Evolutionary conservation across 441 rosid species (phyloP), one percentile per base, ranked within the genome.

Genomic region (Jatropha multifida): DNA sequence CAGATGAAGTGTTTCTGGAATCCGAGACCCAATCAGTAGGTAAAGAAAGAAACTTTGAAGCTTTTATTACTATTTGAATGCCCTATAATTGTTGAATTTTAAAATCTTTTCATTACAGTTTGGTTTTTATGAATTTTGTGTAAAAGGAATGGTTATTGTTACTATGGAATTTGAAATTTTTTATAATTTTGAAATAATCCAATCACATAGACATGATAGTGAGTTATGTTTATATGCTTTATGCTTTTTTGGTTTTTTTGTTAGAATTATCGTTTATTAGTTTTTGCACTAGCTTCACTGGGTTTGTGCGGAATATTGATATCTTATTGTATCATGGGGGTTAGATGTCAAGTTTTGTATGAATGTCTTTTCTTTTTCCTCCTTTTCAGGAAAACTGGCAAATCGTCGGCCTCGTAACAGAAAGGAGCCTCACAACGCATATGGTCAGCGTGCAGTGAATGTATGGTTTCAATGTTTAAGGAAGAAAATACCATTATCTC

Each of bases 401-500:
- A 85, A 84, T 54, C 15, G 27, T 68, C 76, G 78, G 76, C 60
- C 76, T 54, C 81, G 75, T 58, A 54, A 83, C 72, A 55, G 74
- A 20, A 74, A 79, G 15, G 93, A 90, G 78, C 94, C 91, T 70
- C 86, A 71, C 59, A 90, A 83, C 78, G 64, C 85, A n/a, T 67
- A 77, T 63, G 93, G 96, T 76, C 81, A 85, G 81, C 81, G 90
- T 72, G 93, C 89, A 73, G 86, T 90, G 18, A 78, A 83, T 64
- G 77, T 94, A 81, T 92, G 95, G 97, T 79, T 78, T 78, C 89
- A 81, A 79, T 65, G 74, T 68, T 83, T 92, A 81, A 83, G 82
- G 82, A 84, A 82, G 81, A 74, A 68, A 69, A 72, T 94, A 72
- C 91, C 96, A 7, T 76, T 89, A 49, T 81, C 91, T 69, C 85